Evolutionary conservation across 495 filamentous ascomycete genomes (phyloP), one percentile per base, ranked within the genome.

Genomic region (Aspergillus cavernicola): DNA sequence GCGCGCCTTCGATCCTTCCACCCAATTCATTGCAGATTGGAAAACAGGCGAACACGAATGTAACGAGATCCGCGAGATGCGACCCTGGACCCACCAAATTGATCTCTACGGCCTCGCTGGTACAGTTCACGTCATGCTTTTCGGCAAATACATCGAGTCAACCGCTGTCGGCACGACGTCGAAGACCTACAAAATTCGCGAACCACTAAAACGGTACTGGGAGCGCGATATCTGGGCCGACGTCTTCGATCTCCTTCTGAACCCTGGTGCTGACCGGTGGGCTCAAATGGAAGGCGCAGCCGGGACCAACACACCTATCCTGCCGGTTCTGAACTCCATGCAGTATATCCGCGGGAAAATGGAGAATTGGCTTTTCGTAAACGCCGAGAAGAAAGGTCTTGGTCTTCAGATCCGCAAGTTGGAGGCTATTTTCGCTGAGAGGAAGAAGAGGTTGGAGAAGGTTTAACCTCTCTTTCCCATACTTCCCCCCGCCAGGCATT

Each of bases 1-100:
- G 90, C 80, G 80, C 46, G 83, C 80, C 4, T 98, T 97, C 74
- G 60, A 64, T 1, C 79, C 84, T 0, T 79, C 81, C 51, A 90
- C 95, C 15, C 85, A 88, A 57, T 98, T 98, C 72, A 79, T 96
- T 35, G 95, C 92, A 2, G 92, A 97, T 67, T 98, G 95, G 93
- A 85, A 91, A 67, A 87, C 87, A 2, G 77, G 80, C 16, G 77
- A 83, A 22, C 83, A 87, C 47, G 93, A 98, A 64, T 97, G 93
- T 68, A 85, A 87, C 32, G 93, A 98, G 76, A 95, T 97, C 78
- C 84, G 91, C 35, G 92, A 97, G 72, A 77, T 86, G 58, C 78
- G 92, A 11, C 88, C 89, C 2, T 98, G 93, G 93, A 97, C 92
- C 0, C 95, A 88, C 68, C 93, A 98, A 64, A 85, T 95, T 52